Base-by-base conservation (phyloP, 2,329 filamentous ascomycete genomes). In the Clarireedia homoeocarpa region DNA sequence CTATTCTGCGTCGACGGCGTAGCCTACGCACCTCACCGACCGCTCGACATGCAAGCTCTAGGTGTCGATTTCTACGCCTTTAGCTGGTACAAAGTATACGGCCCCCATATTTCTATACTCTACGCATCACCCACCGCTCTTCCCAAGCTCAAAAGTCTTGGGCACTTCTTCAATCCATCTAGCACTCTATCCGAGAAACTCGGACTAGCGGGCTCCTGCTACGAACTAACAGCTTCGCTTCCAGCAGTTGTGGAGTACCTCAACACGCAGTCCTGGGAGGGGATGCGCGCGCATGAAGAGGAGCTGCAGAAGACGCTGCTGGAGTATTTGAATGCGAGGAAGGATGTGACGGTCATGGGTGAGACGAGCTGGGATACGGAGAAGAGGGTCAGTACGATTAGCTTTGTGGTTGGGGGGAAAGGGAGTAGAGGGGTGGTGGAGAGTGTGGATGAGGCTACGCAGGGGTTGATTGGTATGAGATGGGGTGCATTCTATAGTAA, bases 51-150 rank as follows among this genome's bases (percentile, higher is more conserved):
- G 4, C 76, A 80, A 60, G 81, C 73, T 0, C 74, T 89, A 0
- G 86, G 79, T 1, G 84, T 86, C 0, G 88, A 92, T 66, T 84
- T 91, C 62, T 92, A 91, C 69, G 72, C 77, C n/a, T 89, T 91
- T 66, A 84, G 79, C 0, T 91, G 87, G 88, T 91, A 91, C 72
- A 92, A 92, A 69, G 81, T 91, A 1, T 91, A 87, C 66, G 88
- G 88, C 0, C 88, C 88, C 1, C 88, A 91, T 62, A 76, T 91
- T 1, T 78, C 86, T 0, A 79, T 85, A 60, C 73, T 92, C 1
- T 92, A 89, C 66, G 85, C 80, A 5, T 81, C 81, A 24, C 73
- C 74, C 4, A 65, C 70, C 0, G 83, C 81, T 0, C 82, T 86
- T 58, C 65, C 77, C 15, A 69, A 77, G 48, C 73, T 90, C 54